Conservation (phyloP, 352 stramenopile species). For the Phytophthora litchii region DNA sequence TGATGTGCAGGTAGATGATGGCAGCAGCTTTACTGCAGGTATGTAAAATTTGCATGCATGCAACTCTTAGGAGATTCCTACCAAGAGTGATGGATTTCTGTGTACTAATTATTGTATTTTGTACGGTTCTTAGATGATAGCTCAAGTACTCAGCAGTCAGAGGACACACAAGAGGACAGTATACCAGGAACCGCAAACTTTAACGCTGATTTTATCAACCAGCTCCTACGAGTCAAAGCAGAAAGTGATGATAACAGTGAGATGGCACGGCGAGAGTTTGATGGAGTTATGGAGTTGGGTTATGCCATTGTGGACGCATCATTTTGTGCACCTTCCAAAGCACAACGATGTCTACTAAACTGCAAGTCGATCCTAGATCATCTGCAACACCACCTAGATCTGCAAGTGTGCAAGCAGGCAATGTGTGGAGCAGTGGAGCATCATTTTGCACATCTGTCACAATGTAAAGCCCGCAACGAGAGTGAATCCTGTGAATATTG, state of each 20-base stretch:
- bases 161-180: conserved; percentile 13
- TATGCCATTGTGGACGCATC: conserved; percentile 67
- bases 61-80: too few species aligned
- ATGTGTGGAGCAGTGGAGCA: conserved; percentile 65
- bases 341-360: conserved; percentile 52
- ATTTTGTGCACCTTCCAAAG: conserved; percentile 59
- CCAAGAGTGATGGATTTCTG: too few species aligned
- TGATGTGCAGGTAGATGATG: conserved; percentile 6
- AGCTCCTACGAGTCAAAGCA: conserved; percentile 33
- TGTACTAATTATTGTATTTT: conserved; percentile 4
- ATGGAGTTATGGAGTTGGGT: conserved; percentile 47
- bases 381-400: conserved; percentile 64
- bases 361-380: conserved; percentile 65
- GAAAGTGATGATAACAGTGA: conserved; percentile 14
- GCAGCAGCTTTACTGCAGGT: conserved; percentile 17
- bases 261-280: conserved; percentile 38
- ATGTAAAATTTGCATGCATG: neutral
- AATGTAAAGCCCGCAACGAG: conserved; percentile 44
- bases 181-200: conserved; percentile 27
- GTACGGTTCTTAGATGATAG: conserved; percentile 16
- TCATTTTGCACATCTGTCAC: conserved; percentile 62
- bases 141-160: conserved; percentile 1
- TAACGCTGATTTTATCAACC: conserved; percentile 39
- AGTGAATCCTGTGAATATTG: conserved; percentile 60
- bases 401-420: conserved; percentile 53